Evolutionary conservation across 768 basidiomycete species (phyloP).

Genomic region (Chalciporus sphaerocephalus): DNA sequence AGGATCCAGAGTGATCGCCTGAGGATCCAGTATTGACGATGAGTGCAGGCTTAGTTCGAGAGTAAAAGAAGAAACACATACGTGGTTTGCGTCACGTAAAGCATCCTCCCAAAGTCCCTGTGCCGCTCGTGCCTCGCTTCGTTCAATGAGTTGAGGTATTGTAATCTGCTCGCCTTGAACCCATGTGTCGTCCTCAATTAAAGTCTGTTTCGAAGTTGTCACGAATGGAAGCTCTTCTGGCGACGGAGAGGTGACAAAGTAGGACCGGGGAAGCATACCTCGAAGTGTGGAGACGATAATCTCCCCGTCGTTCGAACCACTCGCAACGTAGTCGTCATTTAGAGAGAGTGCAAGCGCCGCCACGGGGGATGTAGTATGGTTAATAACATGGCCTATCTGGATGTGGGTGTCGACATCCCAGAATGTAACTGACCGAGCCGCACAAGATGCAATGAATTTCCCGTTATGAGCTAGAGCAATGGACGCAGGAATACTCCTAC

Average conservation of each 20-base stretch:
- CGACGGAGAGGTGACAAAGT: background rate
- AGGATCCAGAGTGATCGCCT: background rate
- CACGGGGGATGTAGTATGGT: background rate
- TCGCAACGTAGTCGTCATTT: background rate
- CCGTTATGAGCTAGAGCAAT: background rate
- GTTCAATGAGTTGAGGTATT: conserved; percentile 1
- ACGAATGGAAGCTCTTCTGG: too few species aligned
- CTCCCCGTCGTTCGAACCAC: conserved; percentile 1
- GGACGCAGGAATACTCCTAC: background rate
- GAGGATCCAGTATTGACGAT: too few species aligned
- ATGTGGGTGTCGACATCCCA: background rate
- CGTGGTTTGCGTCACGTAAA: conserved; percentile 12
- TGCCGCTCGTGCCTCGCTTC: conserved; percentile 1
- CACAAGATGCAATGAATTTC: background rate
- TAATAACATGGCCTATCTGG: background rate
- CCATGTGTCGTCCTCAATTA: too few species aligned
- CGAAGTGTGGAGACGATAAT: background rate
- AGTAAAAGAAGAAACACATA: background rate
- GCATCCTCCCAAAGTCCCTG: conserved; percentile 5
- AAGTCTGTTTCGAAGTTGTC: too few species aligned
- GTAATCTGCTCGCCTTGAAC: background rate
- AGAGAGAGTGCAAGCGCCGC: conserved; percentile 1
- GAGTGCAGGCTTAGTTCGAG: too few species aligned
- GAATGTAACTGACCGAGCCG: background rate
- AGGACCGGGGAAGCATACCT: background rate